A percentile compares a stretch with the other conserved stretches of the same genome.
These are phyloP conservation scores for Breviolum minutum DNA, from an alignment of 73 alveolate species.

Conservation along the genomic window DNA sequence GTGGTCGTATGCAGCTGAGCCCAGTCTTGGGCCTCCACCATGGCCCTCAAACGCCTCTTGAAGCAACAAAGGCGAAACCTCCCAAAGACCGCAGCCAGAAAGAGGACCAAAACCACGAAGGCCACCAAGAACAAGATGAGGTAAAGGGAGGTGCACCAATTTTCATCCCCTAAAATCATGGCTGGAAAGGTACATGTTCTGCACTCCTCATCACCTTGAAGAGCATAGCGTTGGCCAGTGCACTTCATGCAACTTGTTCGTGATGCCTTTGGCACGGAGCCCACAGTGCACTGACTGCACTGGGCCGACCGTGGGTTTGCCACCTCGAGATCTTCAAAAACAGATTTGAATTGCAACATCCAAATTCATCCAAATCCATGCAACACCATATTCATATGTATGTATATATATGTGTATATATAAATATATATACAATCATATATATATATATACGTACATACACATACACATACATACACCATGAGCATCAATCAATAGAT, in stretches of 20 bases:
- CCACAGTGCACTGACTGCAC: not conserved
- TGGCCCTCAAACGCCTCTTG: not conserved
- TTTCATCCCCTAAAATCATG: not conserved
- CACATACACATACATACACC: not conserved
- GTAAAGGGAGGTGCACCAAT: slow-evolving; percentile 22
- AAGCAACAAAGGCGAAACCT: slow-evolving; percentile 30
- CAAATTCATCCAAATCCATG: not conserved
- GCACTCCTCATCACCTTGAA: slow-evolving; percentile 25
- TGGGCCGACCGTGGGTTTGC: not conserved
- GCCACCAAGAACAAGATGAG: not conserved
- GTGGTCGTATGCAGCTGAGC: not conserved
- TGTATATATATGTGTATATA: not conserved
- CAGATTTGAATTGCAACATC: not conserved
- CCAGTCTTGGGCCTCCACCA: slow-evolving; percentile 22
- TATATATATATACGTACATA: not conserved
- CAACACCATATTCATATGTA: not conserved
- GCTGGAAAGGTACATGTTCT: slow-evolving; percentile 5
- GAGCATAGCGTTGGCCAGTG: slow-evolving; percentile 11
- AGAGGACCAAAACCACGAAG: not conserved
- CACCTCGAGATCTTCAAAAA: not conserved
- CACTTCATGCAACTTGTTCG: not conserved
- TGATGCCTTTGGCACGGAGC: not conserved
- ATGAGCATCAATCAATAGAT: not conserved
- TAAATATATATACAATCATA: not conserved
- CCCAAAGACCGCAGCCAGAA: not conserved